Percentiles rank a stretch among this genome's conserved stretches.
These are phyloP conservation scores for Globisporangium emineosum DNA, from an alignment of 352 stramenopile species.

Conservation along the genomic window DNA sequence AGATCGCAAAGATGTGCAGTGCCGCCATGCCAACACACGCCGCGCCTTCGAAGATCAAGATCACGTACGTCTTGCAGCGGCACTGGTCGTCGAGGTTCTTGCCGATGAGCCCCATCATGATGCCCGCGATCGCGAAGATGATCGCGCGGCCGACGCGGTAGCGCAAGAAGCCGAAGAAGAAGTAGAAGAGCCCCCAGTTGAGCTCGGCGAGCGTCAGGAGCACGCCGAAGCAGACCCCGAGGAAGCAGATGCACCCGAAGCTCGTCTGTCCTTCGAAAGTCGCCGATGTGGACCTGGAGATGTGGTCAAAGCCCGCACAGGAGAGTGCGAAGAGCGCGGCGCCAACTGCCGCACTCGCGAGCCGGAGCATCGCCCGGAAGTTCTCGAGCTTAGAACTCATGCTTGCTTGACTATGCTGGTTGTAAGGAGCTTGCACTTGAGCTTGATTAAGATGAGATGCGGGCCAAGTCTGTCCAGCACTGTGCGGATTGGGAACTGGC, in stretches of 20 bases:
- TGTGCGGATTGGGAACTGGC: neutral
- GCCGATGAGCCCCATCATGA: slow-evolving; percentile 60
- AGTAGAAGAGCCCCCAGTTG: slow-evolving; percentile 68
- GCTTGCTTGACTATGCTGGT: neutral
- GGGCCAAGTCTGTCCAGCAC: neutral
- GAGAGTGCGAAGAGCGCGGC: slow-evolving; percentile 42
- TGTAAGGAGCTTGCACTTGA: neutral
- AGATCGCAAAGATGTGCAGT: slow-evolving; percentile 46
- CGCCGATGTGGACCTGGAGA: slow-evolving; percentile 24
- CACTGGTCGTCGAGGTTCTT: slow-evolving; percentile 56
- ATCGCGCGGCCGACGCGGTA: slow-evolving; percentile 61
- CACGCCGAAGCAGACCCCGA: slow-evolving; percentile 60
- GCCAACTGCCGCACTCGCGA: slow-evolving; percentile 31
- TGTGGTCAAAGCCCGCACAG: slow-evolving; percentile 49
- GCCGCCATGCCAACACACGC: slow-evolving; percentile 44
- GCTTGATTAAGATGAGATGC: too few species aligned
- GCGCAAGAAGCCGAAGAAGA: slow-evolving; percentile 78
- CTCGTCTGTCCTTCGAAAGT: slow-evolving; percentile 44
- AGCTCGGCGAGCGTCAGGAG: slow-evolving; percentile 58
- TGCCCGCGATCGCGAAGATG: slow-evolving; percentile 53
- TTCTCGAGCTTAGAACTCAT: slow-evolving; percentile 1
- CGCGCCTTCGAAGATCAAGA: slow-evolving; percentile 52
- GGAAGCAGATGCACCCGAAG: slow-evolving; percentile 74
- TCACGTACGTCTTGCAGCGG: slow-evolving; percentile 40
- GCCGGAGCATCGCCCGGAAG: slow-evolving; percentile 35